These are phyloP conservation scores for Pulveroboletus frians DNA, from an alignment of 768 basidiomycete genomes.

Conservation along the genomic window DNA sequence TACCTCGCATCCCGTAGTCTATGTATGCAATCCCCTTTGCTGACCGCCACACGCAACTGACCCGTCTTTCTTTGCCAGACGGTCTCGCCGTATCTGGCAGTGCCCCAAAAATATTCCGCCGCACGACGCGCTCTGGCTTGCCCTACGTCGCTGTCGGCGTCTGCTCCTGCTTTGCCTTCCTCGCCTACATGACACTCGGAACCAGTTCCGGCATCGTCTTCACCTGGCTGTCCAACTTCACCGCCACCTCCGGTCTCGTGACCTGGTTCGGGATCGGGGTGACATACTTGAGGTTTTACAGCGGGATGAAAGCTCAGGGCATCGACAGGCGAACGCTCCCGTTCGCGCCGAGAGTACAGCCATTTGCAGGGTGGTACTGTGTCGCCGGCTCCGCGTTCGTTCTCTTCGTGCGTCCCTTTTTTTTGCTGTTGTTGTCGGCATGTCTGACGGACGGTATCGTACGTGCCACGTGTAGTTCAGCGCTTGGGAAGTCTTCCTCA, in stretches of 20 bases:
- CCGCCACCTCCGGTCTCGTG: constrained; percentile 37
- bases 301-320: constrained; percentile 47
- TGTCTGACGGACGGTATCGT: too few relatives aligned
- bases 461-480: constrained; percentile 28
- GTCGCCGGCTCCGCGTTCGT: constrained; percentile 24
- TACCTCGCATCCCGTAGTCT: constrained; percentile 37
- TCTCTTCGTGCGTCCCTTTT: constrained; percentile 31
- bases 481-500: constrained; percentile 39
- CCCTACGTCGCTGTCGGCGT: constrained; percentile 39
- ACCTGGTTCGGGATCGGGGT: constrained; percentile 43
- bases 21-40: constrained; percentile 20
- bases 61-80: constrained; percentile 28
- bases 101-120: constrained; percentile 48
- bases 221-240: constrained; percentile 35
- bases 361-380: constrained; percentile 37
- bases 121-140: constrained; percentile 36
- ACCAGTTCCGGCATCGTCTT: constrained; percentile 37
- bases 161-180: constrained; percentile 30
- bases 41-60: too few relatives aligned
- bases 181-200: constrained; percentile 39
- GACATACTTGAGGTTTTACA: constrained; percentile 43
- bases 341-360: constrained; percentile 38
- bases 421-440: too few relatives aligned
- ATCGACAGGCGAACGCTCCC: constrained; percentile 45
- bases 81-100: constrained; percentile 49